Percentiles rank a stretch among this genome's conserved stretches.
phyloP scores from a whole-genome alignment of 306 rosid species.

The Rosa rugosa region DNA sequence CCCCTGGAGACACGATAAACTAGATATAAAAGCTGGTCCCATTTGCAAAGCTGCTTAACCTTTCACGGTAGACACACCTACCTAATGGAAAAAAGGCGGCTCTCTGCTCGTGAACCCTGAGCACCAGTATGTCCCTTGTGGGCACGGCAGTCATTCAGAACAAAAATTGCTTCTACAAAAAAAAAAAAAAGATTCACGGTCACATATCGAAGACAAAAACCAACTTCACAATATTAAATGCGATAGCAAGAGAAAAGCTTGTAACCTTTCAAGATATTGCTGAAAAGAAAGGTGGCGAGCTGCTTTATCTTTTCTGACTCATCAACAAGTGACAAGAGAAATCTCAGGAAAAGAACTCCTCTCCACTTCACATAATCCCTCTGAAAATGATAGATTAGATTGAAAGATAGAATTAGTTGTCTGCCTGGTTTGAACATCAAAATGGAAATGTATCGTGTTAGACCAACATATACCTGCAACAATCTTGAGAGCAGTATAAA shows the following conservation, averaged over 20 bases:
- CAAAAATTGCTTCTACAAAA: slow-evolving; percentile 85
- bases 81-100: slow-evolving; percentile 77
- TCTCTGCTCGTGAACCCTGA: slow-evolving; percentile 50
- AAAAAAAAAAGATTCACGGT: slow-evolving; percentile 13
- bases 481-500: slow-evolving; percentile 87
- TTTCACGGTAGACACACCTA: slow-evolving; percentile 32
- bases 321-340: slow-evolving; percentile 92
- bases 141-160: slow-evolving; percentile 72
- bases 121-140: slow-evolving; percentile 67
- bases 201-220: slow-evolving; percentile 18
- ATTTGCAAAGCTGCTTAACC: slow-evolving; percentile 16
- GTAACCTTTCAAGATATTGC: slow-evolving; percentile 85
- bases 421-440: slow-evolving; percentile 16
- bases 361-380: slow-evolving; percentile 98
- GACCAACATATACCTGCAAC: slow-evolving; percentile 59
- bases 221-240: slow-evolving; percentile 27
- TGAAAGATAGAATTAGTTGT: slow-evolving; percentile 5
- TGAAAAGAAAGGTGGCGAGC: slow-evolving; percentile 75
- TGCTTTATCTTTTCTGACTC: slow-evolving; percentile 86
- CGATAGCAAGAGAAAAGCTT: slow-evolving; percentile 20
- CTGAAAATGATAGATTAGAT: slow-evolving; percentile 39
- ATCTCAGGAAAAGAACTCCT: slow-evolving; percentile 91
- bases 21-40: slow-evolving; percentile 11
- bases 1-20: slow-evolving; percentile 53
- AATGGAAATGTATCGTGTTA: slow-evolving; percentile 15